Percentiles rank a stretch among this genome's conserved stretches.
These are phyloP conservation scores for Colletotrichum sp. DNA, from an alignment of 2,329 filamentous ascomycete species.

Conservation along the genomic window DNA sequence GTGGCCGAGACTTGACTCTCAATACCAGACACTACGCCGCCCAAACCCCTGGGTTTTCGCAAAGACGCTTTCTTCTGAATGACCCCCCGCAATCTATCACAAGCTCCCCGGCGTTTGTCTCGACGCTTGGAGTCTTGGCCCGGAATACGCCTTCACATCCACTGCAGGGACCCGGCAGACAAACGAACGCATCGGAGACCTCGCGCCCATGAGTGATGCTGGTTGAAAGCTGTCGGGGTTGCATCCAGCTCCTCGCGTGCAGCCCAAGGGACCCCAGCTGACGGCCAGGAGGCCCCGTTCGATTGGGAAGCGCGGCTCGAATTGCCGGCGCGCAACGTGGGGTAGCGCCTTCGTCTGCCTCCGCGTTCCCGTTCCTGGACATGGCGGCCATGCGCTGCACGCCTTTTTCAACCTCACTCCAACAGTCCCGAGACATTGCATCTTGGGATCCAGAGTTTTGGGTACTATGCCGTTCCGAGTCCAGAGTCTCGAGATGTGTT, in stretches of 20 bases:
- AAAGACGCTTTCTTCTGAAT: not conserved
- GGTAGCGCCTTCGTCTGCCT: conserved; percentile 6
- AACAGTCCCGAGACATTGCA: not conserved
- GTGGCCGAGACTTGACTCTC: not conserved
- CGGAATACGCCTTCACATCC: not conserved
- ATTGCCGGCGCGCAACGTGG: conserved; percentile 14
- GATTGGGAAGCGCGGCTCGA: conserved; percentile 15
- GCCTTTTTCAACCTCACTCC: conserved; percentile 19
- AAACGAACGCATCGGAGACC: not conserved
- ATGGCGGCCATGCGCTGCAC: conserved; percentile 4
- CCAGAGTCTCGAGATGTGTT: not conserved
- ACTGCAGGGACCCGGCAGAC: not conserved
- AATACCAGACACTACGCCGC: not conserved
- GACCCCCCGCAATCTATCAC: not conserved
- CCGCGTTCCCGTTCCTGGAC: conserved; percentile 20
- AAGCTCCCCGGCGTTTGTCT: not conserved
- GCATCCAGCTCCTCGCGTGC: conserved; percentile 4
- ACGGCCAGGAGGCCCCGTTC: not conserved
- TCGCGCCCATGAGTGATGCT: not conserved
- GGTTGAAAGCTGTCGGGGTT: not conserved
- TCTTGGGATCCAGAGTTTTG: not conserved
- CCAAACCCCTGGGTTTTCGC: not conserved
- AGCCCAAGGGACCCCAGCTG: conserved; percentile 1
- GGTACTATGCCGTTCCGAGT: not conserved
- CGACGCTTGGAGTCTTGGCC: not conserved